Conservation (phyloP, 1,284 basidiomycete genomes). For the Microbotryomycetes sp. region DNA sequence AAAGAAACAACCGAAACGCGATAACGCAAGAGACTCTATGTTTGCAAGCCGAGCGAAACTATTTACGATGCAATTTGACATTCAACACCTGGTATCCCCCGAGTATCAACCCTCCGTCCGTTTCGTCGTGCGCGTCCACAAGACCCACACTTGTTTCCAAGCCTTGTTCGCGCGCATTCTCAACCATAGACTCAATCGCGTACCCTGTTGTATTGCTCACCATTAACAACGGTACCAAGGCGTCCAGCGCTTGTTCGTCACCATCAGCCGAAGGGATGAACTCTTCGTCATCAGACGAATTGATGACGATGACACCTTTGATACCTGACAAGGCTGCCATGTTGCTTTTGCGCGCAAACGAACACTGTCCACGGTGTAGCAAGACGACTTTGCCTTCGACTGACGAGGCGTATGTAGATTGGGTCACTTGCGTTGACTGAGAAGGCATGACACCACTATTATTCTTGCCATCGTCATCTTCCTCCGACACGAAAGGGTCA, state of each 20-base stretch:
- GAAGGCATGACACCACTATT: conserved; percentile 9
- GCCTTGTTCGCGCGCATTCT: neutral
- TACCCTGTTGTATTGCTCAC: conserved; percentile 18
- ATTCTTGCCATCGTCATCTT: conserved; percentile 6
- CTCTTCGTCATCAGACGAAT: conserved; percentile 11
- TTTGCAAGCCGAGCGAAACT: too few species aligned
- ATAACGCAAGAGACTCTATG: too few species aligned
- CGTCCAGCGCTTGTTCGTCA: neutral
- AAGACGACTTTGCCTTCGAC: conserved; percentile 21
- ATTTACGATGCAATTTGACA: conserved; percentile 14
- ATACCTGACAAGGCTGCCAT: conserved; percentile 29
- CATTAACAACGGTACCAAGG: conserved; percentile 27
- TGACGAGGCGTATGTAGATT: too few species aligned
- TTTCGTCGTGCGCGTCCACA: conserved; percentile 35
- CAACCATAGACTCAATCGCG: conserved; percentile 16
- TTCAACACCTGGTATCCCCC: conserved; percentile 23
- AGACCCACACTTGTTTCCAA: conserved; percentile 38
- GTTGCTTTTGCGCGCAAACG: conserved; percentile 33
- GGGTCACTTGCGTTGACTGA: neutral
- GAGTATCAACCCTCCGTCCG: conserved; percentile 15
- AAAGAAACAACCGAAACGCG: neutral
- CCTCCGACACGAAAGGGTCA: conserved; percentile 6
- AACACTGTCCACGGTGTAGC: conserved; percentile 31
- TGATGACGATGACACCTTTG: conserved; percentile 32
- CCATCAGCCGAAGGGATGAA: conserved; percentile 29